Evolutionary conservation across 768 basidiomycete genomes (phyloP).

Genomic region (Phanerochaete carnosa): DNA sequence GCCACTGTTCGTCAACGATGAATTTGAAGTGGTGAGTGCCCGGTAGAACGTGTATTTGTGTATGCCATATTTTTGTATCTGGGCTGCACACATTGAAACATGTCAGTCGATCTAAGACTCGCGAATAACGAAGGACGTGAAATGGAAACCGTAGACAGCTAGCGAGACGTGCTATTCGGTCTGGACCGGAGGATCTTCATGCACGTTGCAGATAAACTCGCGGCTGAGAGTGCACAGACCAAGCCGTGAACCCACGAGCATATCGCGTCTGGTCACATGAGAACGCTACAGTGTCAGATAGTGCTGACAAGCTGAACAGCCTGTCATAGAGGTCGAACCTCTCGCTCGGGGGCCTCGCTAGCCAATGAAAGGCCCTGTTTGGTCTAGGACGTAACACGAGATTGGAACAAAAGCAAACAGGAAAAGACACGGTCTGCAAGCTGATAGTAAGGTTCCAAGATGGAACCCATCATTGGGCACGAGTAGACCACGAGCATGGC

Average conservation of each 20-base stretch:
- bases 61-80: constrained; percentile 34
- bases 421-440: neutral
- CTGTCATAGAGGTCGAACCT: too few relatives aligned
- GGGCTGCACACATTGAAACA: constrained; percentile 15
- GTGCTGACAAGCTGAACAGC: too few relatives aligned
- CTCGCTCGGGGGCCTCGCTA: too few relatives aligned
- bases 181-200: neutral
- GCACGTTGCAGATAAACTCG: neutral
- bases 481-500: neutral
- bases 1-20: constrained; percentile 88
- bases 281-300: neutral
- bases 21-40: constrained; percentile 95
- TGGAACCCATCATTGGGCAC: constrained; percentile 2
- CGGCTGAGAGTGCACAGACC: neutral
- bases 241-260: neutral
- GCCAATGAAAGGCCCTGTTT: neutral
- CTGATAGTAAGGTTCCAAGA: neutral
- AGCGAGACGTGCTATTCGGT: neutral
- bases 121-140: neutral
- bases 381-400: neutral
- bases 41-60: constrained; percentile 59
- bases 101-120: neutral
- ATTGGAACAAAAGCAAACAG: neutral
- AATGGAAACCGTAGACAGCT: neutral
- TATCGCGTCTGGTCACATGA: neutral